phyloP scores from a whole-genome alignment of 2,329 filamentous ascomycete species.

The Myriosclerotinia duriaeana region DNA sequence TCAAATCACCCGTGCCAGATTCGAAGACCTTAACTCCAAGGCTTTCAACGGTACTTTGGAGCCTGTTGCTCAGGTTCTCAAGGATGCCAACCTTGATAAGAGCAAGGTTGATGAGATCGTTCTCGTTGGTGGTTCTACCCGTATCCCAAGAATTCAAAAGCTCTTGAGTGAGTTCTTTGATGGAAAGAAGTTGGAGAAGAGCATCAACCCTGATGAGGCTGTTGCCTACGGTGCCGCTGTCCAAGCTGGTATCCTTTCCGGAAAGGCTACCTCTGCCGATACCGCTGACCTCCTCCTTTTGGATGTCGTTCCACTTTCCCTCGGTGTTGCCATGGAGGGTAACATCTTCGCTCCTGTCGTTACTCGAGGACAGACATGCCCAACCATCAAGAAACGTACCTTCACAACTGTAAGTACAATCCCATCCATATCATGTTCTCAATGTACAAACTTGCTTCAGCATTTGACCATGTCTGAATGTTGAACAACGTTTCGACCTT shows the following conservation, averaged over 20 bases:
- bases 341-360: slow-evolving; percentile 98
- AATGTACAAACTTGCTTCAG: not conserved
- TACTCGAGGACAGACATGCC: slow-evolving; percentile 75
- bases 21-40: slow-evolving; percentile 97
- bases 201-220: slow-evolving; percentile 99
- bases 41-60: slow-evolving; percentile 91
- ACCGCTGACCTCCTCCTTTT: slow-evolving; percentile 92
- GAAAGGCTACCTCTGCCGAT: slow-evolving; percentile 94
- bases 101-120: slow-evolving; percentile 95
- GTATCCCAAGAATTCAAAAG: slow-evolving; percentile 99
- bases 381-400: slow-evolving; percentile 40
- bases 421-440: rapidly evolving
- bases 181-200: slow-evolving; percentile 99
- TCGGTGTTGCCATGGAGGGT: slow-evolving; percentile 99
- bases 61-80: slow-evolving; percentile 93
- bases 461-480: not conserved
- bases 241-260: slow-evolving; percentile 97
- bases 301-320: slow-evolving; percentile 92
- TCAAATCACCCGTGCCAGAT: slow-evolving; percentile 96
- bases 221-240: slow-evolving; percentile 98
- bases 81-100: slow-evolving; percentile 89
- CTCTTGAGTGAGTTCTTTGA: slow-evolving; percentile 98
- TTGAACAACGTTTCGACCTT: not conserved
- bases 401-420: slow-evolving; percentile 1
- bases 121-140: slow-evolving; percentile 96